phyloP scores from a whole-genome alignment of 495 filamentous ascomycete genomes.

The Hypoxylon perforatum region DNA sequence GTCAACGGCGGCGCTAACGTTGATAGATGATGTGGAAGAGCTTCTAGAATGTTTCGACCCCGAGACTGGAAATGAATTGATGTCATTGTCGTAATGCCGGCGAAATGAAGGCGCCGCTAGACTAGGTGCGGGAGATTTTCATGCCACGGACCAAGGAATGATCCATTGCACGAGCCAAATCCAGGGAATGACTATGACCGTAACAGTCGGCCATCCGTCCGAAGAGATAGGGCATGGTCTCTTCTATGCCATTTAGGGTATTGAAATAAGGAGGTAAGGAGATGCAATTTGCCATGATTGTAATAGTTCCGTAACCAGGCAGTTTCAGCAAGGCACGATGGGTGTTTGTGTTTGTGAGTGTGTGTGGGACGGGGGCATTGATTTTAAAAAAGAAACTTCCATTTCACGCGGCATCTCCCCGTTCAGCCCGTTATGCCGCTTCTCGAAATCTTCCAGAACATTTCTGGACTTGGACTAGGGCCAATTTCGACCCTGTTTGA shows the following conservation, averaged over 20 bases:
- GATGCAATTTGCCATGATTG: slow-evolving; percentile 26
- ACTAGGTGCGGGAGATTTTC: slow-evolving; percentile 42
- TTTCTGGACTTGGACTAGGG: slow-evolving; percentile 27
- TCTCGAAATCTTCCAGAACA: slow-evolving; percentile 44
- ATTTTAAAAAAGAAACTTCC: slow-evolving; percentile 15
- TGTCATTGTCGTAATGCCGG: slow-evolving; percentile 41
- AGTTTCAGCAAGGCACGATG: slow-evolving; percentile 3
- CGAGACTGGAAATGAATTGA: slow-evolving; percentile 37
- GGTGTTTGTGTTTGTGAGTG: not conserved
- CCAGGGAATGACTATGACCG: slow-evolving; percentile 17
- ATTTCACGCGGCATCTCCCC: slow-evolving; percentile 25
- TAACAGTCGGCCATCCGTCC: not conserved
- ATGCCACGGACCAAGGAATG: slow-evolving; percentile 41
- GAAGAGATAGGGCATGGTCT: slow-evolving; percentile 27
- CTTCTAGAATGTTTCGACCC: slow-evolving; percentile 38
- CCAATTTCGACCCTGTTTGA: slow-evolving; percentile 36
- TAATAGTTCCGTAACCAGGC: slow-evolving; percentile 19
- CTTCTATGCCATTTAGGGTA: slow-evolving; percentile 16
- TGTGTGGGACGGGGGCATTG: not conserved
- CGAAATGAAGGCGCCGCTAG: slow-evolving; percentile 45
- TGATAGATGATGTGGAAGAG: slow-evolving; percentile 8
- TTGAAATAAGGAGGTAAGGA: slow-evolving; percentile 19
- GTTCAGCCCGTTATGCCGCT: slow-evolving; percentile 16
- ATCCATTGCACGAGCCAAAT: slow-evolving; percentile 23
- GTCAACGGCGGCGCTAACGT: slow-evolving; percentile 3